These are phyloP conservation scores for Rhododendron simsii DNA, from an alignment of 148 eudicot species.

Conservation along the genomic window DNA sequence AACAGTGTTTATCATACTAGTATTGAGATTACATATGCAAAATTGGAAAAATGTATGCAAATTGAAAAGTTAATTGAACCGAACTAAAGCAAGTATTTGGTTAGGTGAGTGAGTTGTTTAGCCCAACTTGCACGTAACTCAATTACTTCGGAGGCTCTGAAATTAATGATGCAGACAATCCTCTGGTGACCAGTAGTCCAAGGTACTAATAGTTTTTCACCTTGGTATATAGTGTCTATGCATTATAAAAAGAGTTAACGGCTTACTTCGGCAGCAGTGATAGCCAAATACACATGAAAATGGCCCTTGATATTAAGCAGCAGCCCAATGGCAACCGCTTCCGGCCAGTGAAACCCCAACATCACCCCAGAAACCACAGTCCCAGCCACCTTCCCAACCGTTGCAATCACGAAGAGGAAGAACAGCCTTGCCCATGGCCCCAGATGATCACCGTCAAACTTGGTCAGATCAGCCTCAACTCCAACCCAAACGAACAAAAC, in stretches of 20 bases:
- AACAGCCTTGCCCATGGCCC: slow-evolving; percentile 50
- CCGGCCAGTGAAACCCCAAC: slow-evolving; percentile 71
- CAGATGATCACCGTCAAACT: slow-evolving; percentile 20
- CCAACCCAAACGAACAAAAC: slow-evolving; percentile 82
- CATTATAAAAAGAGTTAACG: background rate
- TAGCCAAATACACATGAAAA: slow-evolving; percentile 69
- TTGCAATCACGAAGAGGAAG: slow-evolving; percentile 45
- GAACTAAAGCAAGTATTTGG: background rate
- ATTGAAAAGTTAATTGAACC: background rate
- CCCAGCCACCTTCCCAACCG: slow-evolving; percentile 67
- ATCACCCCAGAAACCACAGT: slow-evolving; percentile 55
- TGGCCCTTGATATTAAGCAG: slow-evolving; percentile 84
- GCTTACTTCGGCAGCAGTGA: slow-evolving; percentile 56
- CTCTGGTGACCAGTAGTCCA: no score
- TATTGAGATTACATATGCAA: background rate
- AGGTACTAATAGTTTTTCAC: no score
- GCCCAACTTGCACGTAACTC: no score
- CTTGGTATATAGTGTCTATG: background rate
- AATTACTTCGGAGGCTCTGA: no score
- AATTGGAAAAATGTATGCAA: background rate
- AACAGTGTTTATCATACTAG: background rate
- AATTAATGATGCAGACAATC: no score
- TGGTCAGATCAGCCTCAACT: slow-evolving; percentile 39
- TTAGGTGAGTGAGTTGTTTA: background rate
- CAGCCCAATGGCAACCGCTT: slow-evolving; percentile 69